Conservation (phyloP, 1,139 yeast species). For the Yamadazyma conglobata region DNA sequence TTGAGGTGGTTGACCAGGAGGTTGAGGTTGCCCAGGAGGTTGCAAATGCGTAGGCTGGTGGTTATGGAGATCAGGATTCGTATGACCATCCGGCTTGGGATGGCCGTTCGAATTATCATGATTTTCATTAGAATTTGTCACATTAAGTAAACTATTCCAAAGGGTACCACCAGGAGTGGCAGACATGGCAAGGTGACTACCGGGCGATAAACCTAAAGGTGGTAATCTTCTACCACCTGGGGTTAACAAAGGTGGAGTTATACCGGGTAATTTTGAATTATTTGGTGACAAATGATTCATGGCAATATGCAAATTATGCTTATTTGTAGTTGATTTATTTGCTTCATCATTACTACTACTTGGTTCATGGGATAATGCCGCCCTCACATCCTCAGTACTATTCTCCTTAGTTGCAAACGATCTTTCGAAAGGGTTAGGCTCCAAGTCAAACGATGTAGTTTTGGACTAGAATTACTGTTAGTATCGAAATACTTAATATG, state of each 20-base stretch:
- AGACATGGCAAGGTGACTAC: conserved; percentile 25
- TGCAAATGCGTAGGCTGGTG: conserved; percentile 4
- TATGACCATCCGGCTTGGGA: conserved; percentile 1
- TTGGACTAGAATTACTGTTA: conserved; percentile 26
- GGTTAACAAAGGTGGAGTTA: conserved; percentile 54
- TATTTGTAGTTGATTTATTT: conserved; percentile 17
- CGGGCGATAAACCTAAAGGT: conserved; percentile 47
- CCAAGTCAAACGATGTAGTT: conserved; percentile 66
- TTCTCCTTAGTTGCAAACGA: conserved; percentile 70
- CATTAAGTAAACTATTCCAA: conserved; percentile 45
- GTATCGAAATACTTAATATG: conserved; percentile 5
- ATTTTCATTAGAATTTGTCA: conserved; percentile 22
- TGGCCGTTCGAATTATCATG: background rate
- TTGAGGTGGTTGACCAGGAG: conserved; percentile 1
- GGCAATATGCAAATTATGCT: conserved; percentile 35
- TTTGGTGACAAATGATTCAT: conserved; percentile 23
- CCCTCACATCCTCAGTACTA: conserved; percentile 7
- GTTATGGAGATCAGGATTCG: conserved; percentile 6
- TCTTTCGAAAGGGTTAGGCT: conserved; percentile 93
- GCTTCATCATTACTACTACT: conserved; percentile 1
- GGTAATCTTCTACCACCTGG: conserved; percentile 64
- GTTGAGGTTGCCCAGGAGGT: background rate
- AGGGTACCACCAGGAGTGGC: conserved; percentile 50
- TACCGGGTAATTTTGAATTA: conserved; percentile 33
- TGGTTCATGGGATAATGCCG: background rate